These are phyloP conservation scores for Neodidymelliopsis sp. DNA, from an alignment of 2,329 filamentous ascomycete genomes.

Conservation along the genomic window DNA sequence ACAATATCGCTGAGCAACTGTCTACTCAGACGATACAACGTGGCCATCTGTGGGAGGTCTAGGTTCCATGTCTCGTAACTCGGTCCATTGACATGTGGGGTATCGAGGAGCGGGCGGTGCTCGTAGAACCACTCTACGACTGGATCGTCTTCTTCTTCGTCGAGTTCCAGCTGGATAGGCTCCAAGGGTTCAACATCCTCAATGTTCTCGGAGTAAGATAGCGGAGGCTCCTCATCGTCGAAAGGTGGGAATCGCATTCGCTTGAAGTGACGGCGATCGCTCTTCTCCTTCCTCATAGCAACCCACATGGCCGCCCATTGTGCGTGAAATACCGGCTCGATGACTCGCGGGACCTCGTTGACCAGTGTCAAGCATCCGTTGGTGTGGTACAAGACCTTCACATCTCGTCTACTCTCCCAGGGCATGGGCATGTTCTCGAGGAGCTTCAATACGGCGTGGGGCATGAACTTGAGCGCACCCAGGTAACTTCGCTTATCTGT, in stretches of 20 bases:
- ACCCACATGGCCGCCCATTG: conserved; percentile 99
- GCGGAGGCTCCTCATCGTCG: conserved; percentile 95
- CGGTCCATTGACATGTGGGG: conserved; percentile 90
- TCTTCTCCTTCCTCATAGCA: conserved; percentile 97
- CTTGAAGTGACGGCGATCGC: conserved; percentile 94
- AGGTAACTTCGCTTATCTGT: conserved; percentile 98
- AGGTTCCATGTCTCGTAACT: conserved; percentile 98
- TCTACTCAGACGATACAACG: conserved; percentile 88
- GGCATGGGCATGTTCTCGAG: conserved; percentile 99
- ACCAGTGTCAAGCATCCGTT: conserved; percentile 97
- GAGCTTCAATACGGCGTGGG: conserved; percentile 94
- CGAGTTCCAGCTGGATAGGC: conserved; percentile 97
- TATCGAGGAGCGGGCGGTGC: conserved; percentile 87
- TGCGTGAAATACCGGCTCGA: conserved; percentile 96
- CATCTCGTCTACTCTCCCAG: conserved; percentile 94
- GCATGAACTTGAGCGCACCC: conserved; percentile 98
- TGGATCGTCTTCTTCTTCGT: conserved; percentile 88
- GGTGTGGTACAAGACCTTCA: conserved; percentile 97
- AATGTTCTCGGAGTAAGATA: conserved; percentile 98
- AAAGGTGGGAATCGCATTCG: conserved; percentile 99
- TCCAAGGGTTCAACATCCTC: conserved; percentile 97
- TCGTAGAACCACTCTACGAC: conserved; percentile 99
- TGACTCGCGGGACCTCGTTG: conserved; percentile 95
- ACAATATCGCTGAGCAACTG: conserved; percentile 90
- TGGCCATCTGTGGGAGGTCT: conserved; percentile 92